Evolutionary conservation across 164 flowering plant genomes (phyloP).

Genomic region (Chimonanthus praecox): DNA sequence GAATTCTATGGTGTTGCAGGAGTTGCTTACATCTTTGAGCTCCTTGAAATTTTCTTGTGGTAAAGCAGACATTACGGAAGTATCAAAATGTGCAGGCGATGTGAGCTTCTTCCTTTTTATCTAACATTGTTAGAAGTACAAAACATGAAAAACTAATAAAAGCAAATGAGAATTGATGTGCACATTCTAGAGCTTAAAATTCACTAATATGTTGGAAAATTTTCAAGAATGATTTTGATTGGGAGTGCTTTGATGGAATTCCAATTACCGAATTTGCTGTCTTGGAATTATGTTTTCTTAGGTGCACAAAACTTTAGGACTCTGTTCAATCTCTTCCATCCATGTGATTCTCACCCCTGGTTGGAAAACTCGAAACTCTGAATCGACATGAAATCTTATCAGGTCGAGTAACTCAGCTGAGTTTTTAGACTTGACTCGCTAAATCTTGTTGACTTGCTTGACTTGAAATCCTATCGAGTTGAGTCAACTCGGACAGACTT

Average conservation of each 20-base stretch:
- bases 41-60: slow-evolving; percentile 71
- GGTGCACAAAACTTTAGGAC: neutral
- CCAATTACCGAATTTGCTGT: neutral
- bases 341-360: no score
- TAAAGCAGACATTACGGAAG: slow-evolving; percentile 70
- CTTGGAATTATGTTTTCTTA: neutral
- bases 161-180: no score
- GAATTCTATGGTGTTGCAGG: slow-evolving; percentile 40
- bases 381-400: no score
- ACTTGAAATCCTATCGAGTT: no score
- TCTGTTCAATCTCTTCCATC: neutral
- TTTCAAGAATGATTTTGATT: neutral
- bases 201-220: neutral
- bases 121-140: neutral
- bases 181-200: no score
- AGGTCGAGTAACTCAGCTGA: no score
- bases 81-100: slow-evolving; percentile 76
- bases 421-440: no score
- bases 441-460: no score
- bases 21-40: slow-evolving; percentile 54
- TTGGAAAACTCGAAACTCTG: no score
- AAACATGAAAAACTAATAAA: no score
- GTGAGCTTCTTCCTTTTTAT: slow-evolving; percentile 43
- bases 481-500: no score
- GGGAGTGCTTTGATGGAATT: neutral